A percentile compares a stretch with the other conserved stretches of the same genome.
Evolutionary conservation across 495 filamentous ascomycete genomes (phyloP).

Genomic region (Bryoglossum gracile): DNA sequence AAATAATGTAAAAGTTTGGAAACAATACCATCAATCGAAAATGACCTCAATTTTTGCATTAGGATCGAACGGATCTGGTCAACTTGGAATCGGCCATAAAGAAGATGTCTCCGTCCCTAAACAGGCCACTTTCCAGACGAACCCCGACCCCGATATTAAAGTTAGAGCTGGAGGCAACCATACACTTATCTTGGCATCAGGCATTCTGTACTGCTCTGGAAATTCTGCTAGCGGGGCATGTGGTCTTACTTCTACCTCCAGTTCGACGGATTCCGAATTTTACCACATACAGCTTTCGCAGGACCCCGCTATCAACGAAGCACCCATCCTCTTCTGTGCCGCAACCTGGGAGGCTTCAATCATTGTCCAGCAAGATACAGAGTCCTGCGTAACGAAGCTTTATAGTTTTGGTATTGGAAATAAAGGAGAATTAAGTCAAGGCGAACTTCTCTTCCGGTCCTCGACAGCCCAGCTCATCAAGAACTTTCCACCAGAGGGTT

Average conservation of each 20-base stretch:
- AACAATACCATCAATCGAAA: too few species aligned
- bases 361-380: slow-evolving; percentile 40
- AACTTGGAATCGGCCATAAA: slow-evolving; percentile 71
- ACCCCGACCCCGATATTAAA: slow-evolving; percentile 18
- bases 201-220: slow-evolving; percentile 57
- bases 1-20: too few species aligned
- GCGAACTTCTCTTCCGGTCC: slow-evolving; percentile 30
- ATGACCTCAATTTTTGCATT: slow-evolving; percentile 63
- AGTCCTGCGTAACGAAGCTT: slow-evolving; percentile 31
- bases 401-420: slow-evolving; percentile 55
- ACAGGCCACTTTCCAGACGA: slow-evolving; percentile 41
- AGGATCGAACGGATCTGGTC: slow-evolving; percentile 85
- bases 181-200: slow-evolving; percentile 59
- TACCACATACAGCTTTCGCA: slow-evolving; percentile 5
- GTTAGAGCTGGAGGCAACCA: slow-evolving; percentile 81
- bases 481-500: slow-evolving; percentile 52
- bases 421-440: slow-evolving; percentile 68
- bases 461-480: slow-evolving; percentile 33
- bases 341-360: slow-evolving; percentile 73
- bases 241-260: slow-evolving; percentile 36
- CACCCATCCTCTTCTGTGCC: slow-evolving; percentile 35
- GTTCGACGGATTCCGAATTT: slow-evolving; percentile 16
- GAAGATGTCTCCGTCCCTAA: slow-evolving; percentile 67
- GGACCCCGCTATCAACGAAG: slow-evolving; percentile 24
- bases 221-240: slow-evolving; percentile 49